Evolutionary conservation across 2,329 filamentous ascomycete genomes (phyloP), one percentile per base, ranked within the genome.

Genomic region (Aurifilum marmelostoma): DNA sequence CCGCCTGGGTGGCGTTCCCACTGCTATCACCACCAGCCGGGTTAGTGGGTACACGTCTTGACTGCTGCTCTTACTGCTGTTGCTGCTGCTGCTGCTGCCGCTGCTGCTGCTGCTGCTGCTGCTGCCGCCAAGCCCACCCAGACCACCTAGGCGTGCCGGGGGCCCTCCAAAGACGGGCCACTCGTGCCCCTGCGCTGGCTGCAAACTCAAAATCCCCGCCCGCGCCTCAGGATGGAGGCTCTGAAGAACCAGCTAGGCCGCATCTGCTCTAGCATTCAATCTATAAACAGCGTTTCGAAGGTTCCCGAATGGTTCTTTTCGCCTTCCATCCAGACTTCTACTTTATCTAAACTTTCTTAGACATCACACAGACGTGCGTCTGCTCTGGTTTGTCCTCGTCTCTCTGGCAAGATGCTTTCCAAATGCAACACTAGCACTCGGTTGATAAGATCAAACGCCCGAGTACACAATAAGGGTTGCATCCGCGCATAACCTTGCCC

Each of bases 111-210:
- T n/a, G n/a, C n/a, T n/a, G n/a, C n/a, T 27, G 7, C 52, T 56
- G 52, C 56, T 37, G 56, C 56, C 24, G 29, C 29, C 34, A 14
- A 34, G 29, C 32, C 34, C 29, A 12, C 56, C 14, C 56, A 37
- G 32, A n/a, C n/a, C n/a, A n/a, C n/a, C n/a, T n/a, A n/a, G n/a
- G n/a, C n/a, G n/a, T n/a, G n/a, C n/a, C n/a, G n/a, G n/a, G 56
- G 9, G 34, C 5, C 34, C 56, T 16, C 29, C 21, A 32, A 60
- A 16, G 32, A 6, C 39, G 37, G 18, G 37, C 59, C 34, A 18
- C 34, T 18, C n/a, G 56, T 18, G 61, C 61, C 61, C 61, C 61
- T 63, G 61, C 61, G 61, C 61, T 63, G 61, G 61, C 61, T 47
- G 61, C 61, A 32, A 63, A 47, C 37, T 29, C 61, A 63, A 62